Percentiles rank a stretch among this genome's conserved stretches.
Evolutionary conservation across 306 rosid species (phyloP).

Genomic region (Morella rubra): DNA sequence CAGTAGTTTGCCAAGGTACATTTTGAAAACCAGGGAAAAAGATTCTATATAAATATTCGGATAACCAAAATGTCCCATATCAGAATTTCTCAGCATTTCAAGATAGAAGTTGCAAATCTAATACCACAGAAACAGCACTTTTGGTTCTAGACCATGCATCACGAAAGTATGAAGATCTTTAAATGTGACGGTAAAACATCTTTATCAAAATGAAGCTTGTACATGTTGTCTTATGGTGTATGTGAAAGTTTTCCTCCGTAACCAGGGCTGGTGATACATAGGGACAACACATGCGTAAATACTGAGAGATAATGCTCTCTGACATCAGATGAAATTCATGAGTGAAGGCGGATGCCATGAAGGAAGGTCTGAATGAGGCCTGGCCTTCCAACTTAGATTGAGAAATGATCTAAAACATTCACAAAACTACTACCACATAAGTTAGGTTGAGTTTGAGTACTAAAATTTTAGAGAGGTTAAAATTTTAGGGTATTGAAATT

Average conservation of each 20-base stretch:
- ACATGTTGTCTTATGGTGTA: conserved; percentile 2
- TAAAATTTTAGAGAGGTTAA: too few relatives aligned
- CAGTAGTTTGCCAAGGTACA: not conserved
- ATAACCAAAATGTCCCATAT: not conserved
- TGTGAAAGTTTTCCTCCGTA: not conserved
- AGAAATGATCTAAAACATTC: not conserved
- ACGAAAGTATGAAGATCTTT: not conserved
- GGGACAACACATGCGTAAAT: not conserved
- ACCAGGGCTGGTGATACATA: not conserved
- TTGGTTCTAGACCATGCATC: not conserved
- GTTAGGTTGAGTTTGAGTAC: too few relatives aligned
- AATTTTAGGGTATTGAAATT: too few relatives aligned
- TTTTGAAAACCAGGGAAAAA: not conserved
- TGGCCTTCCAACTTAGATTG: not conserved
- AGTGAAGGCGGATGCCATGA: not conserved
- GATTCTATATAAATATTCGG: not conserved
- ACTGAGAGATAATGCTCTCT: not conserved
- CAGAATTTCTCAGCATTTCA: conserved; percentile 15
- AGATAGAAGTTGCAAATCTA: conserved; percentile 11
- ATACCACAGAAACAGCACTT: conserved; percentile 11
- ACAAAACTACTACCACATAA: too few relatives aligned
- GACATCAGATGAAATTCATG: not conserved
- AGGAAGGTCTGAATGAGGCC: not conserved
- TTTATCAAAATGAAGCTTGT: not conserved
- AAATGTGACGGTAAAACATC: conserved; percentile 21